Evolutionary conservation across 768 basidiomycete species (phyloP).

Genomic region (Amanita pallidorosea): DNA sequence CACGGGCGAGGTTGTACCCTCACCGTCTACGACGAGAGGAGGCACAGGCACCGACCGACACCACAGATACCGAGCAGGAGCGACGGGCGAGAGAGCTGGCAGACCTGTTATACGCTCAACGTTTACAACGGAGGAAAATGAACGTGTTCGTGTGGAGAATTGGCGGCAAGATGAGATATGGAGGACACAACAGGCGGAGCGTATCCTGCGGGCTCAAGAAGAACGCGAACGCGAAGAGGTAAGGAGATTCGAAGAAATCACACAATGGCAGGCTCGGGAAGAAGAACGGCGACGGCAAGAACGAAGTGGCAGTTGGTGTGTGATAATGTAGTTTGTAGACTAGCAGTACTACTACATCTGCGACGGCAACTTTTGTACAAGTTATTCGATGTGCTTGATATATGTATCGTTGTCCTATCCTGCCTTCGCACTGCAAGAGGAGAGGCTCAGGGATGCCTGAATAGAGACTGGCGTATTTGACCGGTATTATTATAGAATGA

Average conservation of each 20-base stretch:
- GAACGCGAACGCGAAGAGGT: background rate
- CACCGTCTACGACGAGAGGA: background rate
- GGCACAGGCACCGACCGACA: no score
- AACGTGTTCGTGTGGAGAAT: background rate
- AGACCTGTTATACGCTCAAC: background rate
- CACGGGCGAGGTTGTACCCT: background rate
- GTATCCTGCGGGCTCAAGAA: background rate
- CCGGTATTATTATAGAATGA: no score
- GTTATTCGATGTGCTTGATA: no score
- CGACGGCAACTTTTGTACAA: no score
- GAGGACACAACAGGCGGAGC: background rate
- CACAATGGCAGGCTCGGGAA: no score
- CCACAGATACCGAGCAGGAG: background rate
- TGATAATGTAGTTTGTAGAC: constrained; percentile 4
- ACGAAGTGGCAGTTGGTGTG: background rate
- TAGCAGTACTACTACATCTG: no score
- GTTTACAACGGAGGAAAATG: constrained; percentile 1
- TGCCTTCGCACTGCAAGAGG: no score
- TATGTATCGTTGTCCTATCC: no score
- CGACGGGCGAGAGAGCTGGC: background rate
- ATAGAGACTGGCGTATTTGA: no score
- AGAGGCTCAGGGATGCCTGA: no score
- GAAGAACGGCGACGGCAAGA: background rate
- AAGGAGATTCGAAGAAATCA: background rate
- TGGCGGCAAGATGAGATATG: background rate